phyloP scores from a whole-genome alignment of 2,329 filamentous ascomycete genomes.

The Colletotrichum paranaense region DNA sequence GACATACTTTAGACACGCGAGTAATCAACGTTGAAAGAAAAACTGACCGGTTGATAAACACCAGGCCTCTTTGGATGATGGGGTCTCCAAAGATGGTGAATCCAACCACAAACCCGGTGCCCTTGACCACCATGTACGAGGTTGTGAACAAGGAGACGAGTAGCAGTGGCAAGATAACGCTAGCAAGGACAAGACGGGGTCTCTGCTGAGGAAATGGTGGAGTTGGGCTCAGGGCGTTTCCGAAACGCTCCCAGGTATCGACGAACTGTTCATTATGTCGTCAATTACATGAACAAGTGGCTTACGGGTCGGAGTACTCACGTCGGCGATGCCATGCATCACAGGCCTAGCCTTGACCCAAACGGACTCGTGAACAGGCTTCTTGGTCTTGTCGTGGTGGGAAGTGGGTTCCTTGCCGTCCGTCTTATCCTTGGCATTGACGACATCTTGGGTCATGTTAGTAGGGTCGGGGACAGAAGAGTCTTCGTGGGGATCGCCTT shows the following conservation, averaged over 20 bases:
- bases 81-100: slow-evolving; percentile 86
- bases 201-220: slow-evolving; percentile 67
- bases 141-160: slow-evolving; percentile 64
- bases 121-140: slow-evolving; percentile 73
- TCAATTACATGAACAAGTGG: neutral
- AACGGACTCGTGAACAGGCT: slow-evolving; percentile 80
- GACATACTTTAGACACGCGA: slow-evolving; percentile 44
- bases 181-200: slow-evolving; percentile 66
- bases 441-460: slow-evolving; percentile 48
- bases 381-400: slow-evolving; percentile 80
- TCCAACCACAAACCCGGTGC: slow-evolving; percentile 73
- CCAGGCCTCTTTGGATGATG: slow-evolving; percentile 69
- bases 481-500: slow-evolving; percentile 68
- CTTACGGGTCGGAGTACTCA: slow-evolving; percentile 37
- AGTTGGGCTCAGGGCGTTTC: slow-evolving; percentile 70
- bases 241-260: slow-evolving; percentile 64
- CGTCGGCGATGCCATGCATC: slow-evolving; percentile 68
- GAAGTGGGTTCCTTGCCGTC: slow-evolving; percentile 59
- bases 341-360: slow-evolving; percentile 80
- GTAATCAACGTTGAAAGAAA: slow-evolving; percentile 35
- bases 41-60: slow-evolving; percentile 65
- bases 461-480: slow-evolving; percentile 64
- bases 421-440: slow-evolving; percentile 54
- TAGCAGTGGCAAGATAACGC: slow-evolving; percentile 62
- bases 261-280: slow-evolving; percentile 38